Base-by-base conservation (phyloP, 495 filamentous ascomycete genomes). In the Tuber brumale region DNA sequence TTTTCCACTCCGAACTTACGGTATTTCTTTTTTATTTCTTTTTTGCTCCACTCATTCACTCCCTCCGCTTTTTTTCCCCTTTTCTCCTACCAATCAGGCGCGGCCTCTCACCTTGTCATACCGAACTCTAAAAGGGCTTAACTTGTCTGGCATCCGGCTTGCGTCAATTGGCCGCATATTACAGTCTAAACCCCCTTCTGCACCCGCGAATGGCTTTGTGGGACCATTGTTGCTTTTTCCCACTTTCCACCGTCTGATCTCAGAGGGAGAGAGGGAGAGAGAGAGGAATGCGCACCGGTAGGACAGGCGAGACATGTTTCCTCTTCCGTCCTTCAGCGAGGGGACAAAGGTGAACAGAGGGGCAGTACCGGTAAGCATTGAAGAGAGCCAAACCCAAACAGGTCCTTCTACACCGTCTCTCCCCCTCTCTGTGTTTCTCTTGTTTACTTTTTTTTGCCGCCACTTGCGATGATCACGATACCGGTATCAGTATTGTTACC, bases 121-220 rank as follows among this genome's bases (percentile, higher is more conserved):
- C 57, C 5, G 27, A 66, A 14, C 31, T 35, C 18, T 35, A 0
- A 35, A 35, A 66, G 57, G 57, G 31, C 57, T 66, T 66, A 35
- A 27, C 27, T 66, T 31, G 27, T 66, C 57, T 66, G 57, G 27
- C 57, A 66, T 66, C 27, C 31, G 57, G 57, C 57, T 66, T 66
- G 57, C 57, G 57, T 66, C 57, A 66, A 66, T 66, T 66, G 57
- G 57, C 31, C 31, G 57, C 57, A 66, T 66, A 66, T 66, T 35
- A 27, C 27, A 35, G 57, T 18, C 57, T 66, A 35, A 35, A 66
- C 27, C 57, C 16, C 57, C 35, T 66, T 35, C 57, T 19, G 57
- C 27, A 35, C 57, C 57, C 27, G 12, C 27, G 16, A 66, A 27
- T 66, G 57, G 27, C 57, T 66, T 66, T 66, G 57, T 66, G 5